Percentiles rank a stretch among this genome's conserved stretches.
phyloP scores from a whole-genome alignment of 768 basidiomycete species.

The Calocybe indica region DNA sequence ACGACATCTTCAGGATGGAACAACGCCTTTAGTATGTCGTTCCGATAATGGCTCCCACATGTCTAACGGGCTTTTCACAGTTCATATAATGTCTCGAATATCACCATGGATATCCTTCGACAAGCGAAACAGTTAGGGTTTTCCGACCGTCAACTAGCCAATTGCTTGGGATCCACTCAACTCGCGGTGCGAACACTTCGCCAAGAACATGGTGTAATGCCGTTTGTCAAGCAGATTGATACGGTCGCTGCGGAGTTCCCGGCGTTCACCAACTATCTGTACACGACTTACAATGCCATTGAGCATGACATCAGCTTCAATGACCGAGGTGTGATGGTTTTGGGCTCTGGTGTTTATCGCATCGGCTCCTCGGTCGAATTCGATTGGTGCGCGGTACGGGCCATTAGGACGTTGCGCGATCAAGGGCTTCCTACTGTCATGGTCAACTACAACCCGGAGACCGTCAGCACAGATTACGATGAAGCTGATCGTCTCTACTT shows the following conservation, averaged over 20 bases:
- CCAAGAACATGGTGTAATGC: conserved; percentile 75
- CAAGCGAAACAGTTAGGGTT: conserved; percentile 94
- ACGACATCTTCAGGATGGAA: conserved; percentile 82
- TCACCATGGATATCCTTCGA: conserved; percentile 58
- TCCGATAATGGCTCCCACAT: background rate
- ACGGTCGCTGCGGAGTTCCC: conserved; percentile 99
- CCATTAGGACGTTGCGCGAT: conserved; percentile 94
- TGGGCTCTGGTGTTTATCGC: conserved; percentile 97
- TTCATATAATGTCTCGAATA: conserved; percentile 54
- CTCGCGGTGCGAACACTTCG: conserved; percentile 88
- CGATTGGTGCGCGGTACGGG: conserved; percentile 98
- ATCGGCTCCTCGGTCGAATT: conserved; percentile 99
- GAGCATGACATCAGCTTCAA: conserved; percentile 89
- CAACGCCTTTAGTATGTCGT: conserved; percentile 60
- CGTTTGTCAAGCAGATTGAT: conserved; percentile 98
- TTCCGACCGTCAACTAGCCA: conserved; percentile 87
- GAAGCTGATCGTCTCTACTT: conserved; percentile 98
- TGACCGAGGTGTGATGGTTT: conserved; percentile 93
- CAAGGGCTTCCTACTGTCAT: conserved; percentile 93
- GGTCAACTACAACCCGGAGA: conserved; percentile 99
- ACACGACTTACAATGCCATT: conserved; percentile 95
- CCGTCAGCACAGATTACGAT: conserved; percentile 98
- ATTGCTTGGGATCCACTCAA: conserved; percentile 82
- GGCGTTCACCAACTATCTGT: conserved; percentile 97
- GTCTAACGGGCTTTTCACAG: conserved; percentile 27